Conservation (phyloP, 2,329 filamentous ascomycete genomes). For the Trichoderma koningiopsis region DNA sequence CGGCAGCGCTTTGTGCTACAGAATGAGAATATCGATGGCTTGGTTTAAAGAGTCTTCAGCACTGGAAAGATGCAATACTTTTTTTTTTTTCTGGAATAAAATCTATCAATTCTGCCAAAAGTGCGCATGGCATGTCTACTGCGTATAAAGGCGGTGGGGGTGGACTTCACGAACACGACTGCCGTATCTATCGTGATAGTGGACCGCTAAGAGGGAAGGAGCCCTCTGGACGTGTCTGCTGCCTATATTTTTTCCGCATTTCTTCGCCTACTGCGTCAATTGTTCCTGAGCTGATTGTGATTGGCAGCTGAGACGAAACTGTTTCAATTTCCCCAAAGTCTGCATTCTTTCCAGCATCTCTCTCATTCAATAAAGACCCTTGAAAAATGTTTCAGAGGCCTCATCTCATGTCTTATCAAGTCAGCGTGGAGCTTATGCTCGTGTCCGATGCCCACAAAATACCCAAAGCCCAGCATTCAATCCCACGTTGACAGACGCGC, state of each 20-base stretch:
- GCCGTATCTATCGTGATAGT: slow-evolving; percentile 16
- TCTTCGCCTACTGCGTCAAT: not conserved
- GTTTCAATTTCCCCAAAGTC: not conserved
- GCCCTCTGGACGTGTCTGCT: not conserved
- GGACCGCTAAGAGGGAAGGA: not conserved
- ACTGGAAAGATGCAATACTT: not conserved
- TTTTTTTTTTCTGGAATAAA: not conserved
- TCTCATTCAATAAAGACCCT: not conserved
- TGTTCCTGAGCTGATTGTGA: not conserved
- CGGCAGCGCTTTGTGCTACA: not conserved
- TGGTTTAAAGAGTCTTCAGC: not conserved
- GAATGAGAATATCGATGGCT: not conserved
- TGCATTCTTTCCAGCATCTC: not conserved
- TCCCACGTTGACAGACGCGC: not conserved
- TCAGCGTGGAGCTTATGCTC: not conserved
- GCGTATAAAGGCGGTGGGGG: slow-evolving; percentile 8
- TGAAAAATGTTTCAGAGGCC: slow-evolving; percentile 6
- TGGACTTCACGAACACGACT: not conserved
- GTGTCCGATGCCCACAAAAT: not conserved
- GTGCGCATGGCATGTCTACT: not conserved
- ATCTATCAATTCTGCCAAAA: not conserved
- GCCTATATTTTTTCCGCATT: not conserved
- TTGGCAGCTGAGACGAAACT: slow-evolving; percentile 1
- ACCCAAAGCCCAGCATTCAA: not conserved
- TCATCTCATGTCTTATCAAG: not conserved